Conservation (phyloP, 805 yeast species). For the Starmerella riodocensis region DNA sequence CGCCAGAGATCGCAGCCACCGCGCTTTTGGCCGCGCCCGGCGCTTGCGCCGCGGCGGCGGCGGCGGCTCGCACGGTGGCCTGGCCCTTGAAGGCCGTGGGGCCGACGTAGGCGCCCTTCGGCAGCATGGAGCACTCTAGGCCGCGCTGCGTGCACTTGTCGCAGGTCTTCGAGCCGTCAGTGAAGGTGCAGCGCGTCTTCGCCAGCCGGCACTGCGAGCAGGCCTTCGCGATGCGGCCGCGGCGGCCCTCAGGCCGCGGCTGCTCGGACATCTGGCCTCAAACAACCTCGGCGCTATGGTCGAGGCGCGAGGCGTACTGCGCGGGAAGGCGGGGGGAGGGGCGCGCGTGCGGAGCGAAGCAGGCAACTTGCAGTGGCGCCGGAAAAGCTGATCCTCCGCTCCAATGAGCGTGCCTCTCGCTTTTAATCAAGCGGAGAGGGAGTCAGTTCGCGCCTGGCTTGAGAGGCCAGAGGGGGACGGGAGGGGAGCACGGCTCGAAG, state of each 20-base stretch:
- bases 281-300: too few species aligned
- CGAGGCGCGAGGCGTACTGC: neutral
- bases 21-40: too few species aligned
- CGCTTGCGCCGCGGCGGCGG: neutral
- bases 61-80: neutral
- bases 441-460: too few species aligned
- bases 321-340: neutral
- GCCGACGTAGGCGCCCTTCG: constrained; percentile 3
- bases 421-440: too few species aligned
- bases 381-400: too few species aligned
- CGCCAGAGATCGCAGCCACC: too few species aligned
- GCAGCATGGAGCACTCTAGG: constrained; percentile 11
- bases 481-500: too few species aligned
- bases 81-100: neutral
- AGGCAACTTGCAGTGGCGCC: too few species aligned
- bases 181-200: constrained; percentile 16
- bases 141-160: constrained; percentile 15
- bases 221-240: constrained; percentile 9
- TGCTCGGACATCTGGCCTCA: neutral
- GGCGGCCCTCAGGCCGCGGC: neutral
- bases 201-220: constrained; percentile 16
- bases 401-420: too few species aligned
- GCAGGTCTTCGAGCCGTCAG: constrained; percentile 11
- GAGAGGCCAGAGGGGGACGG: too few species aligned
- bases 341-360: too few species aligned